Conservation (phyloP, 2,329 filamentous ascomycete species). For the Leptographium wingfieldii region DNA sequence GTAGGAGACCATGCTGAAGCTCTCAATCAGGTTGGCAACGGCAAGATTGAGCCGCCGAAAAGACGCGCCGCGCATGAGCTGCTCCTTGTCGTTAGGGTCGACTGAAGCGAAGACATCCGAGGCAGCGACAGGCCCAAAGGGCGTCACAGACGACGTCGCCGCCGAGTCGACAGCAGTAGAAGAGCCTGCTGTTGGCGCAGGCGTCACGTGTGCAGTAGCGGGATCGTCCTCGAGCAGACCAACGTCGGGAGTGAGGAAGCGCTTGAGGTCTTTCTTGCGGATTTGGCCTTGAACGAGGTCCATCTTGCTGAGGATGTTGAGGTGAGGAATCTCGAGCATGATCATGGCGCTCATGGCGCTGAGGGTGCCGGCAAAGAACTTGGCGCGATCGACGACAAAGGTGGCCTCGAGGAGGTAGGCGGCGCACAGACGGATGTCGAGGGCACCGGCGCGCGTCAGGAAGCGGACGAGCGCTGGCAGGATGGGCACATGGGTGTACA, state of each 20-base stretch:
- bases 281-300: conserved; percentile 87
- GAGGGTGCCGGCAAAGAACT: conserved; percentile 92
- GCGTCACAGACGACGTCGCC: not conserved
- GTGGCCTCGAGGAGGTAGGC: conserved; percentile 91
- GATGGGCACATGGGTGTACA: conserved; percentile 94
- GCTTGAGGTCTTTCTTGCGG: conserved; percentile 74
- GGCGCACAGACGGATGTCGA: conserved; percentile 87
- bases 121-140: not conserved
- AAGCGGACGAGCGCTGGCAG: conserved; percentile 74
- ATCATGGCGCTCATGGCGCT: conserved; percentile 99
- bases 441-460: conserved; percentile 61
- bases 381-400: conserved; percentile 88
- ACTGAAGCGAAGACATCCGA: conserved; percentile 30
- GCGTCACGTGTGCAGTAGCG: conserved; percentile 24
- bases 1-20: conserved; percentile 97
- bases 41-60: conserved; percentile 78
- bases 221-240: conserved; percentile 72
- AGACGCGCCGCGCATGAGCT: conserved; percentile 66
- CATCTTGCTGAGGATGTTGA: conserved; percentile 97
- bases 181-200: not conserved
- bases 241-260: conserved; percentile 79
- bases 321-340: conserved; percentile 91
- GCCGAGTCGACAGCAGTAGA: conserved; percentile 8
- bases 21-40: conserved; percentile 84
- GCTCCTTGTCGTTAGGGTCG: conserved; percentile 53